Base-by-base conservation (phyloP, 495 filamentous ascomycete species). In the Beverwykella pulmonaria region DNA sequence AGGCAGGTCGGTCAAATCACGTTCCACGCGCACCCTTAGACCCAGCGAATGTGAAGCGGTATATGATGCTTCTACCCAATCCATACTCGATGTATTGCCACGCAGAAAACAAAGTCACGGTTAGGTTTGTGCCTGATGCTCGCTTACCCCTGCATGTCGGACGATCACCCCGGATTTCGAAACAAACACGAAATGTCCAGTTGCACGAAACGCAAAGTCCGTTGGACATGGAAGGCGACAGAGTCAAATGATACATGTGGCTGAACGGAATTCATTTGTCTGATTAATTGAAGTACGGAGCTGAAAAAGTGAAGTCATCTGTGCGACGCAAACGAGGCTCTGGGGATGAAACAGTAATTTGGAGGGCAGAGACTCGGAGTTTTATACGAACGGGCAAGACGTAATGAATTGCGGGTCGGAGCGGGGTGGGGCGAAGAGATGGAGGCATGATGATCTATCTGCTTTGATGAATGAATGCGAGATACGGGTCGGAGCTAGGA, bases 221-320 rank as follows among this genome's bases (percentile, higher is more conserved):
- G 39, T 44, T 3, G 39, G 23, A 39, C 34, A 57, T 30, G 53
- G 32, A 54, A 14, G 4, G 19, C 14, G 19, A 3, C 19, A 41
- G 9, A 34, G 1, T 20, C n/a, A 32, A 30, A 41, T 57, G 53
- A 34, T 57, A 19, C 25, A 27, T 5, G 53, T 57, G 53, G 53
- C 53, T 57, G 53, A n/a, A 34, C 32, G 32, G 32, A 34, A 12
- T 34, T 34, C 12, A n/a, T n/a, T n/a, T n/a, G n/a, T n/a, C n/a
- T n/a, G n/a, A n/a, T 12, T 6, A 9, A 8, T 36, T 23, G 14
- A 14, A 25, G 29, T 39, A 9, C 53, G 53, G 30, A 41, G 30
- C 53, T 57, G 53, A 57, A 57, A 4, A 22, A 15, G 10, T 32
- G 26, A 53, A 15, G 50, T 53, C 26, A 32, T 32, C 30, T 32